These are phyloP conservation scores for Panaeolus papilionaceus DNA, from an alignment of 768 basidiomycete genomes.

Conservation along the genomic window DNA sequence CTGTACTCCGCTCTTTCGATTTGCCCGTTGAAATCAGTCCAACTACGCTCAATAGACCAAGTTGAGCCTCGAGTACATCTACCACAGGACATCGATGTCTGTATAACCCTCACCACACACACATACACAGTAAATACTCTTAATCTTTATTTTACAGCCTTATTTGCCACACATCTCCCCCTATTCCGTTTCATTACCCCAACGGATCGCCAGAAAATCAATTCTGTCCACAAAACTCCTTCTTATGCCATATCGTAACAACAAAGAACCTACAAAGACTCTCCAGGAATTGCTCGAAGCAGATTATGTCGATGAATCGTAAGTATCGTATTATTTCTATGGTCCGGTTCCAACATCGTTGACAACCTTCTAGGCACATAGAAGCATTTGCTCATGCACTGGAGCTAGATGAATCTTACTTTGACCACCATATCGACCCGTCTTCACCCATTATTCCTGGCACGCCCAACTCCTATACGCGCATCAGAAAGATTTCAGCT, in stretches of 20 bases:
- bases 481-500: constrained; percentile 82
- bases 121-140: background rate
- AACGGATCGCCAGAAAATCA: background rate
- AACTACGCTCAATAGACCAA: background rate
- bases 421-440: constrained; percentile 38
- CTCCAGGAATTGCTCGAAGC: constrained; percentile 41
- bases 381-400: constrained; percentile 82
- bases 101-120: background rate
- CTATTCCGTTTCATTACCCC: constrained; percentile 4
- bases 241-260: constrained; percentile 5
- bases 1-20: constrained; percentile 8
- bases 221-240: background rate
- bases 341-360: constrained; percentile 5
- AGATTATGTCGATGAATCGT: constrained; percentile 80
- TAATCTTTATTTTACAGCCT: background rate
- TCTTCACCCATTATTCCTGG: constrained; percentile 47
- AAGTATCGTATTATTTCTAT: constrained; percentile 31
- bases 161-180: constrained; percentile 1
- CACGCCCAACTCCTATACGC: constrained; percentile 43
- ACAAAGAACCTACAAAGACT: background rate
- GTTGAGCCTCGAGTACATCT: background rate
- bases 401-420: constrained; percentile 58
- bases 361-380: constrained; percentile 49
- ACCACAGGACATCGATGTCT: background rate
- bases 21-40: constrained; percentile 9